Base-by-base conservation (phyloP, 345 rosid genomes). In the Murraya paniculata region DNA sequence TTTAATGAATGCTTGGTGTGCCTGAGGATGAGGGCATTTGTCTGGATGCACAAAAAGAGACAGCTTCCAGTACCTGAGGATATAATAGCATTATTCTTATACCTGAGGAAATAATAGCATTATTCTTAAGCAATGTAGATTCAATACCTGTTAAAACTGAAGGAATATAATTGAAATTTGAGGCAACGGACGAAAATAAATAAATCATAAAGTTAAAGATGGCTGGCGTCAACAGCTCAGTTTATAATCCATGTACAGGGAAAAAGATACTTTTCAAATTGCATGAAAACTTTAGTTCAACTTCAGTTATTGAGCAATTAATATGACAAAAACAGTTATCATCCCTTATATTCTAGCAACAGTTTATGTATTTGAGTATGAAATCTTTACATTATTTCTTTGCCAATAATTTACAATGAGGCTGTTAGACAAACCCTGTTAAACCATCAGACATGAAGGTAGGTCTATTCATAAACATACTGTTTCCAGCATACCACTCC, bases 1-100 rank as follows among this genome's bases (percentile, higher is more conserved):
- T 84, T 82, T 82, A 79, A 95, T 85, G 72, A 95, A 95, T 73
- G 98, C 97, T 84, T 92, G 88, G 78, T 95, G 86, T 22, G 99
- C 98, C 83, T 91, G 97, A n/a, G 98, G 98, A 86, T 93, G 99
- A 81, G 98, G 84, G 79, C 98, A 95, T 79, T 93, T 95, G 86
- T 95, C 98, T 9, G 97, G 99, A 81, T 92, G 98, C 84, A 95
- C 99, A 79, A 93, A 78, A 81, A 95, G 98, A 30, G 98, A 95
- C 82, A 95, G 81, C 84, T 92, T 95, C 99, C 99, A 93, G 73
- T 95, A 95, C 88, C 99, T 95, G 75, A 24, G 57, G 59, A 77
- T 14, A 60, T 10, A 6, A 41, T 33, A 55, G 67, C 7, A 35
- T 19, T 48, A 38, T 45, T 74, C 22, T 18, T 62, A 33, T 95